A percentile compares a stretch with the other conserved stretches of the same genome.
These are phyloP conservation scores for Leccinum ponderosum DNA, from an alignment of 1,284 basidiomycete species.

Conservation along the genomic window DNA sequence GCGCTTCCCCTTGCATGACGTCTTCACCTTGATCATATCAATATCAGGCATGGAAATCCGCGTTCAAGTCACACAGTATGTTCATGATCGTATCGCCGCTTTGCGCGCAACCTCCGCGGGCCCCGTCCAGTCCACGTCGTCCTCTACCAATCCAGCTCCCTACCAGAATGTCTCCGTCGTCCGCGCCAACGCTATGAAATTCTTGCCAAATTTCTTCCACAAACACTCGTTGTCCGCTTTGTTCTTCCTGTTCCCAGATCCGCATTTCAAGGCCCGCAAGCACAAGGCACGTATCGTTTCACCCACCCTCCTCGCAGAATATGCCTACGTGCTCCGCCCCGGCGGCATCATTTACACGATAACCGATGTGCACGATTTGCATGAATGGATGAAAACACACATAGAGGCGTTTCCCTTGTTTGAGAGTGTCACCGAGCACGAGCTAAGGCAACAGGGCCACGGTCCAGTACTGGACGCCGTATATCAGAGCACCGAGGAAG, in stretches of 20 bases:
- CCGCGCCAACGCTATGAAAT: slow-evolving; percentile 98
- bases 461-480: slow-evolving; percentile 81
- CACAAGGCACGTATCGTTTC: slow-evolving; percentile 99
- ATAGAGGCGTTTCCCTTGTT: slow-evolving; percentile 88
- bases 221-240: slow-evolving; percentile 91
- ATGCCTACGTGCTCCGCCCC: slow-evolving; percentile 89
- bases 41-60: slow-evolving; percentile 92
- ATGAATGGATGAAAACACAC: slow-evolving; percentile 95
- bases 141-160: slow-evolving; percentile 31
- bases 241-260: slow-evolving; percentile 99
- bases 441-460: slow-evolving; percentile 70
- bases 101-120: slow-evolving; percentile 60
- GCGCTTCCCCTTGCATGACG: slow-evolving; percentile 31
- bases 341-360: slow-evolving; percentile 98
- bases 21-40: slow-evolving; percentile 6
- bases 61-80: slow-evolving; percentile 95
- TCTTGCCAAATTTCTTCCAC: slow-evolving; percentile 94
- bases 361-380: slow-evolving; percentile 94
- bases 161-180: slow-evolving; percentile 95
- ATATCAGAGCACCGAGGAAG: slow-evolving; percentile 89
- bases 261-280: slow-evolving; percentile 97
- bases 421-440: slow-evolving; percentile 73
- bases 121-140: slow-evolving; percentile 19
- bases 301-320: slow-evolving; percentile 90
- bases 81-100: slow-evolving; percentile 91